Percentiles rank a stretch among this genome's conserved stretches.
Evolutionary conservation across 116 monocot species (phyloP).

Genomic region (Phalaenopsis hybrid): DNA sequence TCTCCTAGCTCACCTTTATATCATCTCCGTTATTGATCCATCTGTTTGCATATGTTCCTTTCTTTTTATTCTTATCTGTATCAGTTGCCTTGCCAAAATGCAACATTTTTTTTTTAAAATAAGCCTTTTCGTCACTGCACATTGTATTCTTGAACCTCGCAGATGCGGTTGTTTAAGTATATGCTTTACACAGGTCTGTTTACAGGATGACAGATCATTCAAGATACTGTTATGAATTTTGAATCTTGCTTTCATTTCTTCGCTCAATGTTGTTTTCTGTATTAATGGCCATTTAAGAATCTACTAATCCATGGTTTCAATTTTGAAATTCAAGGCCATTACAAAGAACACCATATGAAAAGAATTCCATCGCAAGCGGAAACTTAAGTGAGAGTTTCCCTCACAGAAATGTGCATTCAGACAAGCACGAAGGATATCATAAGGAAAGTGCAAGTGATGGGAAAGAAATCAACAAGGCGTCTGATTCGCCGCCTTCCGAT

Average conservation of each 20-base stretch:
- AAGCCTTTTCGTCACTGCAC: too few relatives aligned
- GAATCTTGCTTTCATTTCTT: not conserved
- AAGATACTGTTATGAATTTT: not conserved
- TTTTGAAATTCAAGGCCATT: conserved; percentile 26
- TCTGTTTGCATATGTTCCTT: not conserved
- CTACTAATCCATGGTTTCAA: not conserved
- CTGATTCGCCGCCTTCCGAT: conserved; percentile 26
- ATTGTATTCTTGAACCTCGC: not conserved
- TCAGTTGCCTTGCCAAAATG: not conserved
- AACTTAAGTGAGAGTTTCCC: conserved; percentile 23
- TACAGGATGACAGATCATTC: not conserved
- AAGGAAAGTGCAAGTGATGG: conserved; percentile 24
- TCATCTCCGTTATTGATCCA: not conserved
- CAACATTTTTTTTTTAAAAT: not conserved
- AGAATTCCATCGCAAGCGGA: conserved; percentile 18
- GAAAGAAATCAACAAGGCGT: conserved; percentile 14
- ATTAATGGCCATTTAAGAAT: not conserved
- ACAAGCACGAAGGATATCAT: conserved; percentile 15
- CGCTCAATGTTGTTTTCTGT: not conserved
- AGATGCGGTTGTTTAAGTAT: not conserved
- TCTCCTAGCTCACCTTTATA: not conserved
- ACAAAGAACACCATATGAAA: conserved; percentile 23
- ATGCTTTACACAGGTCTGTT: not conserved
- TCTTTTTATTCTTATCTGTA: not conserved
- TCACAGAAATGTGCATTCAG: conserved; percentile 16